These are phyloP conservation scores for Phaseolus coccineus DNA, from an alignment of 331 rosid genomes.

Conservation along the genomic window DNA sequence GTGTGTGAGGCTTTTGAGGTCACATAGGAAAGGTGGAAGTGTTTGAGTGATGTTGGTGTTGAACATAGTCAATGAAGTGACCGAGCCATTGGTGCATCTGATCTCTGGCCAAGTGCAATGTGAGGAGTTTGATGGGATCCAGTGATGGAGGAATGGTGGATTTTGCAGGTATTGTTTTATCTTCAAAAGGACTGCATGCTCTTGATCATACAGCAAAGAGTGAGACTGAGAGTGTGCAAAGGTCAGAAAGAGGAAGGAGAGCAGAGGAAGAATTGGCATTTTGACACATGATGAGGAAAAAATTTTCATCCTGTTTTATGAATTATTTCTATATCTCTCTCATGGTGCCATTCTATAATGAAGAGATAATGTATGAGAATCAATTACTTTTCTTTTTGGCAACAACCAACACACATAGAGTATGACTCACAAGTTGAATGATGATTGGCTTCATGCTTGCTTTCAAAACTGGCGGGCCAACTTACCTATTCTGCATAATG, in stretches of 20 bases:
- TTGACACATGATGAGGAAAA: background rate
- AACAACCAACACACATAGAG: background rate
- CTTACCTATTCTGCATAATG: background rate
- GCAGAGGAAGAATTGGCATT: slow-evolving; percentile 6
- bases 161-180: slow-evolving; percentile 58
- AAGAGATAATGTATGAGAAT: background rate
- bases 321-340: slow-evolving; percentile 25
- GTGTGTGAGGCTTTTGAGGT: slow-evolving; percentile 66
- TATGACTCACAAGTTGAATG: background rate
- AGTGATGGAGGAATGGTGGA: slow-evolving; percentile 54
- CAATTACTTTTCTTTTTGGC: background rate
- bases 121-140: slow-evolving; percentile 60
- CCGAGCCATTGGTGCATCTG: slow-evolving; percentile 57
- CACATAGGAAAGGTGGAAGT: slow-evolving; percentile 75
- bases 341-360: background rate
- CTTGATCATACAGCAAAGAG: slow-evolving; percentile 50
- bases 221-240: slow-evolving; percentile 58
- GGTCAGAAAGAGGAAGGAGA: slow-evolving; percentile 41
- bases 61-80: slow-evolving; percentile 48
- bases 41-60: slow-evolving; percentile 40
- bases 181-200: slow-evolving; percentile 59
- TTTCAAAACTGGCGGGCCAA: slow-evolving; percentile 21
- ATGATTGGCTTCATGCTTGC: background rate
- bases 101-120: slow-evolving; percentile 74
- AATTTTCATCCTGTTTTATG: slow-evolving; percentile 32